These are phyloP conservation scores for Gossypium turneri DNA, from an alignment of 345 rosid species.

Conservation along the genomic window DNA sequence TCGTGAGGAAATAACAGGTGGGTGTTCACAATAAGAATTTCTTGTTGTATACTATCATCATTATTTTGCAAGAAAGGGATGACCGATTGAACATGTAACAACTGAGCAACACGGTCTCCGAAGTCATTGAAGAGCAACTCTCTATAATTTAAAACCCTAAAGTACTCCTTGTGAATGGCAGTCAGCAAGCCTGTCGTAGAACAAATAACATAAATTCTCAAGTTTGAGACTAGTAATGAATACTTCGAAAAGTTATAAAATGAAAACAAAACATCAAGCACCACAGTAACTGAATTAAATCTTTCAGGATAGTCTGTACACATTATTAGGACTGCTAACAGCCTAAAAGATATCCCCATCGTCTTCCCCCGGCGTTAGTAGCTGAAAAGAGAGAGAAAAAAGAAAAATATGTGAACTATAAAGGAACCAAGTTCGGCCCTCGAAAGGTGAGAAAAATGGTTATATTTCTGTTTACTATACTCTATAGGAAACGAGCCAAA, in stretches of 20 bases:
- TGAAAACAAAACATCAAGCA: background rate
- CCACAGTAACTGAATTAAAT: constrained; percentile 5
- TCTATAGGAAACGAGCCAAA: background rate
- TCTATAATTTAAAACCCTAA: constrained; percentile 51
- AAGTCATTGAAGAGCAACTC: constrained; percentile 82
- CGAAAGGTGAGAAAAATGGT: constrained; percentile 1
- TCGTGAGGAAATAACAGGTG: constrained; percentile 91
- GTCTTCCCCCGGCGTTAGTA: background rate
- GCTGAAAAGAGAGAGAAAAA: constrained; percentile 18
- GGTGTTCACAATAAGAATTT: constrained; percentile 83
- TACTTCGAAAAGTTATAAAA: background rate
- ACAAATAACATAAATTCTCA: background rate
- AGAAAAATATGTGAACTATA: constrained; percentile 9
- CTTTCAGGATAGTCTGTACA: background rate
- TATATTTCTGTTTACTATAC: background rate
- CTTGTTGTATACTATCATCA: constrained; percentile 43
- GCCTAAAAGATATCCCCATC: constrained; percentile 15
- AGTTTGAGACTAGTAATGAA: background rate
- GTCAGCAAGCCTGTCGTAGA: constrained; percentile 62
- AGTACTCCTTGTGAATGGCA: constrained; percentile 64
- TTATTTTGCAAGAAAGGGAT: constrained; percentile 38
- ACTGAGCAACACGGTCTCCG: constrained; percentile 96
- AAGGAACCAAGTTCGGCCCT: constrained; percentile 5
- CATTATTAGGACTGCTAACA: background rate
- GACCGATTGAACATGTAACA: constrained; percentile 69